A percentile compares a stretch with the other conserved stretches of the same genome.
Conservation (phyloP, 306 rosid genomes). For the Albizia julibrissin region DNA sequence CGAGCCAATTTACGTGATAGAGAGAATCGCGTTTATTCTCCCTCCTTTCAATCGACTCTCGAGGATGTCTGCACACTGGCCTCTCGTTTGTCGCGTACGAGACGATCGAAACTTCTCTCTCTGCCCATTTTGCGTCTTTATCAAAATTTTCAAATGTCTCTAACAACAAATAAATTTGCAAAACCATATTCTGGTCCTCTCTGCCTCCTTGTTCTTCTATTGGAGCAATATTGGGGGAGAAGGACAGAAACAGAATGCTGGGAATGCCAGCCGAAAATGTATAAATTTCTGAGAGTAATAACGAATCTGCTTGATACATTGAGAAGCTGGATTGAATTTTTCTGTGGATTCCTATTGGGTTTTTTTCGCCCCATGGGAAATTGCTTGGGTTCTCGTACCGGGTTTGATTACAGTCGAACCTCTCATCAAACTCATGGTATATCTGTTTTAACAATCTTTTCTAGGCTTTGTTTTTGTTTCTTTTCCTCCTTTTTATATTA, state of each 20-base stretch:
- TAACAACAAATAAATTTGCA: neutral
- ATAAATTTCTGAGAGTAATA: neutral
- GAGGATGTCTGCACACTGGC: conserved; percentile 3
- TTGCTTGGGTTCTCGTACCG: neutral
- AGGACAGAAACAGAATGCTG: neutral
- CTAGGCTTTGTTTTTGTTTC: neutral
- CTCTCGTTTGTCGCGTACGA: neutral
- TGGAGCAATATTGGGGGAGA: neutral
- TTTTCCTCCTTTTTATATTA: neutral
- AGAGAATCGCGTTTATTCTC: neutral
- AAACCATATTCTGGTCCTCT: neutral
- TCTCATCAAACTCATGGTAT: neutral
- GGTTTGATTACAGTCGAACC: neutral
- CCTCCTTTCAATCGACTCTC: neutral
- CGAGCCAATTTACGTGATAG: neutral
- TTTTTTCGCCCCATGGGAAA: neutral
- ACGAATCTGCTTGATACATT: neutral
- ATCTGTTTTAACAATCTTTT: neutral
- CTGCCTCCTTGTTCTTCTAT: neutral
- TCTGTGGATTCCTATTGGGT: neutral
- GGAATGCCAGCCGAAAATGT: neutral
- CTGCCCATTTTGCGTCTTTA: neutral
- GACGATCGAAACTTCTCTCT: neutral
- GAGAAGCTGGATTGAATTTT: neutral
- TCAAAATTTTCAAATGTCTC: neutral